phyloP scores from a whole-genome alignment of 208 protist species.

The Trichomonas tenax region DNA sequence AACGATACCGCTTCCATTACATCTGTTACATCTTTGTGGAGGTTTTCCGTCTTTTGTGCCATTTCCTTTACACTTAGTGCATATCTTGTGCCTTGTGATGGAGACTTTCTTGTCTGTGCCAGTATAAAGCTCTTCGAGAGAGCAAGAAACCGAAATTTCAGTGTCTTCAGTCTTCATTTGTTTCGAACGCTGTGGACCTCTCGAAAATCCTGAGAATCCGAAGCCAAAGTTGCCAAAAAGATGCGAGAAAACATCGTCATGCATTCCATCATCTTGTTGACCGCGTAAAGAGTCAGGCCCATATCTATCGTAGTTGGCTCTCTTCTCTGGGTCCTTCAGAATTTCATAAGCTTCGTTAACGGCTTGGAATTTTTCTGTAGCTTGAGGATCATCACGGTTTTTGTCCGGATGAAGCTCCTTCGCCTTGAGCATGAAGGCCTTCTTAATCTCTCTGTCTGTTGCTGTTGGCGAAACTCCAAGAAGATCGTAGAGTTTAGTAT shows the following conservation, averaged over 20 bases:
- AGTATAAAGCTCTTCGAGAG: slow-evolving; percentile 5
- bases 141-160: not conserved
- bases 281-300: not conserved
- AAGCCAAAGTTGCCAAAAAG: not conserved
- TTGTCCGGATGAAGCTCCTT: slow-evolving; percentile 3
- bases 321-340: not conserved
- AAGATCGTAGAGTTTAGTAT: not conserved
- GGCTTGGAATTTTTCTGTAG: slow-evolving; percentile 16
- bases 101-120: not conserved
- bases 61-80: not conserved
- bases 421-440: not conserved
- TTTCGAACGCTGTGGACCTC: not conserved
- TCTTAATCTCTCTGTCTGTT: not conserved
- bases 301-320: not conserved
- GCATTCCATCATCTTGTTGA: not conserved
- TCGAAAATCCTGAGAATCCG: no score
- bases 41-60: not conserved
- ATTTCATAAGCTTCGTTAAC: slow-evolving; percentile 20
- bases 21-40: not conserved
- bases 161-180: not conserved
- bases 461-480: not conserved
- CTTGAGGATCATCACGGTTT: not conserved
- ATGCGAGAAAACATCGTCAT: not conserved
- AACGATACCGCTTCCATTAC: not conserved
- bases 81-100: not conserved